phyloP scores from a whole-genome alignment of 2,329 filamentous ascomycete genomes.

The Pseudophaeomoniella oleicola region DNA sequence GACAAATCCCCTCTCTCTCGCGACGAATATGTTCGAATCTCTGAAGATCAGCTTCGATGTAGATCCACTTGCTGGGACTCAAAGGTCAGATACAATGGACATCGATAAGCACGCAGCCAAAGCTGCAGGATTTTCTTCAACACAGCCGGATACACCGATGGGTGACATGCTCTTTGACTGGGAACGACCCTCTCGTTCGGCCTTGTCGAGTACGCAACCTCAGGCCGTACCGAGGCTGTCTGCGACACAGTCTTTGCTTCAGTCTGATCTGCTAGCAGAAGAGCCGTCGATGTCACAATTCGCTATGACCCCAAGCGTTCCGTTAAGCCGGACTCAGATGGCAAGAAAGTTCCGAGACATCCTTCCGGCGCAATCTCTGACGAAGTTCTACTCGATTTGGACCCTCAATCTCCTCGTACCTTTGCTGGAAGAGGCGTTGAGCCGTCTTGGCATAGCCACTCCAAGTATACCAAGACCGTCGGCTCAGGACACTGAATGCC shows the following conservation, averaged over 20 bases:
- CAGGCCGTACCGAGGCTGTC: conserved; percentile 17
- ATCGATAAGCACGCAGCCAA: conserved; percentile 41
- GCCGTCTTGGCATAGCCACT: conserved; percentile 66
- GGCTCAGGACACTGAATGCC: conserved; percentile 39
- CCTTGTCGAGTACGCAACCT: conserved; percentile 15
- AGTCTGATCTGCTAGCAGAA: conserved; percentile 56
- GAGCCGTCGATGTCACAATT: conserved; percentile 81
- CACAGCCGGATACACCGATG: conserved; percentile 68
- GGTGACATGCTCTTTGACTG: conserved; percentile 71
- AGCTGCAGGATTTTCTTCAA: conserved; percentile 47
- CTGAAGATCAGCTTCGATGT: conserved; percentile 77
- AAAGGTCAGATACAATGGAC: conserved; percentile 48
- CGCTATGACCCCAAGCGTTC: conserved; percentile 61
- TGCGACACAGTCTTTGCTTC: conserved; percentile 30
- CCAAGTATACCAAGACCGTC: conserved; percentile 25
- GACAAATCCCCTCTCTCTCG: conserved; percentile 65
- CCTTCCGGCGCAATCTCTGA: conserved; percentile 71
- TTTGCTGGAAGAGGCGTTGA: conserved; percentile 65
- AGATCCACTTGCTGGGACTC: conserved; percentile 39
- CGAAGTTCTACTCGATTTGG: conserved; percentile 81
- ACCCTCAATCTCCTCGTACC: conserved; percentile 62
- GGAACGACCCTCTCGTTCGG: conserved; percentile 56
- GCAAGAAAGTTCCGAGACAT: conserved; percentile 84
- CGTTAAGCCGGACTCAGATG: conserved; percentile 73
- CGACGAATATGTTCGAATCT: conserved; percentile 88